Percentiles rank a stretch among this genome's conserved stretches.
Conservation (phyloP, 805 yeast genomes). For the Torulaspora quercuum region DNA sequence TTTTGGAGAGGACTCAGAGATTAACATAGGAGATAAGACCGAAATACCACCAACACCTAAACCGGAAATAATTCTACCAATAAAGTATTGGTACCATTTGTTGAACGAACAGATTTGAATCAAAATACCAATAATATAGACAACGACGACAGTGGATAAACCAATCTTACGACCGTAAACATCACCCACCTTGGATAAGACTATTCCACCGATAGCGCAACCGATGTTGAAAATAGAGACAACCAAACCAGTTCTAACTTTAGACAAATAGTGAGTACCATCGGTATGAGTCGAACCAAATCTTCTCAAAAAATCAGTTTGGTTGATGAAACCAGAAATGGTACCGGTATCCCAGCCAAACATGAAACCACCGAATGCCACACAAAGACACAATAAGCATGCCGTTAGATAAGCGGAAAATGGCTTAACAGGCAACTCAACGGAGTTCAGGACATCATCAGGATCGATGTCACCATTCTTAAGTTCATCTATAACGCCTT, state of each 20-base stretch:
- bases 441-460: not conserved
- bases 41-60: slow-evolving; percentile 71
- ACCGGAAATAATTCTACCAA: too few species aligned
- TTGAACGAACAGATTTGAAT: slow-evolving; percentile 53
- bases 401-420: slow-evolving; percentile 12
- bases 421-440: slow-evolving; percentile 10
- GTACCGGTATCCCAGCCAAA: slow-evolving; percentile 79
- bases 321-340: slow-evolving; percentile 64
- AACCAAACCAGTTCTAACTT: slow-evolving; percentile 51
- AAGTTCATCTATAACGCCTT: not conserved
- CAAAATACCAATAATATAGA: slow-evolving; percentile 59
- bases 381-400: slow-evolving; percentile 21
- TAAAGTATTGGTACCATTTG: slow-evolving; percentile 59
- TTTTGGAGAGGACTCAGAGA: slow-evolving; percentile 37
- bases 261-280: slow-evolving; percentile 40
- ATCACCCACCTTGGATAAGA: slow-evolving; percentile 56
- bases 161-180: slow-evolving; percentile 57
- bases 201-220: slow-evolving; percentile 66
- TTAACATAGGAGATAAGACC: slow-evolving; percentile 67
- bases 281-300: slow-evolving; percentile 43
- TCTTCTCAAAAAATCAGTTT: slow-evolving; percentile 49
- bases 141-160: slow-evolving; percentile 48
- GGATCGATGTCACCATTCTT: slow-evolving; percentile 1
- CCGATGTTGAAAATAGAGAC: slow-evolving; percentile 62
- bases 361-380: slow-evolving; percentile 67